Evolutionary conservation across 306 rosid species (phyloP).

Genomic region (Casuarina glauca): DNA sequence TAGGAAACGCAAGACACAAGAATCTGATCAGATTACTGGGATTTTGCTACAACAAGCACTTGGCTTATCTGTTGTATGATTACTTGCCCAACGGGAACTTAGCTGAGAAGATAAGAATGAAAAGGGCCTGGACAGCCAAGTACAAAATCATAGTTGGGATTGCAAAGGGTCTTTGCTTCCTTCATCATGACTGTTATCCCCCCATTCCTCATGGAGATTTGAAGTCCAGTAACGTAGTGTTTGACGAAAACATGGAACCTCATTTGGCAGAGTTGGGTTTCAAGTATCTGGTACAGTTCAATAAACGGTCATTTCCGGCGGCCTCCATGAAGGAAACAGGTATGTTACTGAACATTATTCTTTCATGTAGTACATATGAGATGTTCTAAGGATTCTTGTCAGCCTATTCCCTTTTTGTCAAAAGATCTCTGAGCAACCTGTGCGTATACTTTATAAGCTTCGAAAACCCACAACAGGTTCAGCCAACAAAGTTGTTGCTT

Average conservation of each 20-base stretch:
- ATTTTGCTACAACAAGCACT: slow-evolving; percentile 70
- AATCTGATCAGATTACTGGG: slow-evolving; percentile 68
- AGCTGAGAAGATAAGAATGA: slow-evolving; percentile 62
- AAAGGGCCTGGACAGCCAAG: slow-evolving; percentile 71
- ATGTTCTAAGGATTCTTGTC: background rate
- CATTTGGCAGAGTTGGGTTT: slow-evolving; percentile 82
- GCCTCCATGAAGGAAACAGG: slow-evolving; percentile 60
- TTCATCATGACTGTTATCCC: slow-evolving; percentile 86
- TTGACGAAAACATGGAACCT: slow-evolving; percentile 91
- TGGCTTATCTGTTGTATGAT: slow-evolving; percentile 77
- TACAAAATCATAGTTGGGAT: slow-evolving; percentile 64
- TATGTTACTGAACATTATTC: slow-evolving; percentile 24
- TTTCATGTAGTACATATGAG: slow-evolving; percentile 3
- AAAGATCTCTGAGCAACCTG: slow-evolving; percentile 12
- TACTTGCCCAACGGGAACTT: slow-evolving; percentile 76
- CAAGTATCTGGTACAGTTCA: slow-evolving; percentile 53
- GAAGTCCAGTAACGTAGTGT: slow-evolving; percentile 72
- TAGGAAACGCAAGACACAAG: slow-evolving; percentile 77
- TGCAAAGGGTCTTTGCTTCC: slow-evolving; percentile 80
- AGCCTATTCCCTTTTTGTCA: background rate
- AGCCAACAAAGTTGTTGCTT: slow-evolving; percentile 6
- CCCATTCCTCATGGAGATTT: slow-evolving; percentile 85
- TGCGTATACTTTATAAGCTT: slow-evolving; percentile 4
- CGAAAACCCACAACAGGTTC: slow-evolving; percentile 5
- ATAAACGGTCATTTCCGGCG: slow-evolving; percentile 44